A percentile compares a stretch with the other conserved stretches of the same genome.
phyloP scores from a whole-genome alignment of 768 basidiomycete genomes.

The Rubroboletus satanas region DNA sequence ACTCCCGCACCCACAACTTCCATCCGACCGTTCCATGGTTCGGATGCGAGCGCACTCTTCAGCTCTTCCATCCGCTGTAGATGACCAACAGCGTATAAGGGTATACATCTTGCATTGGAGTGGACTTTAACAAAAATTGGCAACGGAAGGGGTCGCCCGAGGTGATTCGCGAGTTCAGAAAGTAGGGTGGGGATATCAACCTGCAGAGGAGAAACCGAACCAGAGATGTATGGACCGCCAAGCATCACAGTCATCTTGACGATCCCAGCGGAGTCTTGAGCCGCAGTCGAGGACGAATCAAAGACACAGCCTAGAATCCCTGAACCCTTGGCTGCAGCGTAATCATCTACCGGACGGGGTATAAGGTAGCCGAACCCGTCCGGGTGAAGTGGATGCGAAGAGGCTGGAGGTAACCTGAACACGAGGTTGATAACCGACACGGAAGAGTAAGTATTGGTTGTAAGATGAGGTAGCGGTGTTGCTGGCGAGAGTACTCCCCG shows the following conservation, averaged over 20 bases:
- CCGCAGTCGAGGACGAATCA: constrained; percentile 73
- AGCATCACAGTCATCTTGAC: constrained; percentile 90
- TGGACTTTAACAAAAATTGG: constrained; percentile 54
- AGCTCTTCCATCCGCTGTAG: constrained; percentile 62
- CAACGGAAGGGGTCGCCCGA: constrained; percentile 45
- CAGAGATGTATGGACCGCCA: constrained; percentile 63
- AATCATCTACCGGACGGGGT: constrained; percentile 65
- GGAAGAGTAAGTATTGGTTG: constrained; percentile 66
- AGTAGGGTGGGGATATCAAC: constrained; percentile 24
- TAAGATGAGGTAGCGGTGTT: constrained; percentile 56
- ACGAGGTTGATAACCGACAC: constrained; percentile 90
- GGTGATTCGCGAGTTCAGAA: constrained; percentile 41
- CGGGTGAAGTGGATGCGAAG: constrained; percentile 56
- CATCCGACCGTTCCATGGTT: constrained; percentile 46
- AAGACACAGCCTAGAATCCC: constrained; percentile 85
- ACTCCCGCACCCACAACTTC: constrained; percentile 82
- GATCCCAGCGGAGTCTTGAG: constrained; percentile 48
- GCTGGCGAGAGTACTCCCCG: constrained; percentile 39
- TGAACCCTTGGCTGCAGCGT: constrained; percentile 35
- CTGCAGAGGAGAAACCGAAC: constrained; percentile 11
- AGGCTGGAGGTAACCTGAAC: constrained; percentile 50
- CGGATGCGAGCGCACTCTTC: constrained; percentile 36
- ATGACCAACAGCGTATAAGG: constrained; percentile 73
- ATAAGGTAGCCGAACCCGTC: constrained; percentile 93
- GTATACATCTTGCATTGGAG: constrained; percentile 69